A percentile compares a stretch with the other conserved stretches of the same genome.
phyloP scores from a whole-genome alignment of 108 stramenopile genomes.

The Pseudonitzschia multistriata region DNA sequence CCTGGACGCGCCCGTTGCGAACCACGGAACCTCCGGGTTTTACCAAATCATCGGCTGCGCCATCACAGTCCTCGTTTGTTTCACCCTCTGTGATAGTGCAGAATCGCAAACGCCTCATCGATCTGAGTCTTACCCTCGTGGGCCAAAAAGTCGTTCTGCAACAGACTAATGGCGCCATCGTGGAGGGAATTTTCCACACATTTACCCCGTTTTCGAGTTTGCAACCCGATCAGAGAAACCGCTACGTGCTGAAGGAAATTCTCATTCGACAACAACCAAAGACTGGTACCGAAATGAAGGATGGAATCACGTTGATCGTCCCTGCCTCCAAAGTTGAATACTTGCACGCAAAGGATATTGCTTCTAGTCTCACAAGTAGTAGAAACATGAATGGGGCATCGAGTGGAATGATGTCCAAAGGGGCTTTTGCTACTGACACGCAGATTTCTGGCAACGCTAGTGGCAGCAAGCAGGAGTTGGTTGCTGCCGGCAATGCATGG shows the following conservation, averaged over 20 bases:
- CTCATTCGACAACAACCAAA: constrained; percentile 27
- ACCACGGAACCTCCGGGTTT: constrained; percentile 13
- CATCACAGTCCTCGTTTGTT: not conserved
- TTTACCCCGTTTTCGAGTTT: constrained; percentile 60
- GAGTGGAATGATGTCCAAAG: constrained; percentile 2
- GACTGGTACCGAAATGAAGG: constrained; percentile 23
- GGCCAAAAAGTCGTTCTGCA: constrained; percentile 61
- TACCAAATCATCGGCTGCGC: constrained; percentile 17
- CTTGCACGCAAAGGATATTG: constrained; percentile 56
- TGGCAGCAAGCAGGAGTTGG: constrained; percentile 42
- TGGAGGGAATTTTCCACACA: constrained; percentile 77
- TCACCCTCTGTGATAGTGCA: not conserved
- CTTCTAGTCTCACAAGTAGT: constrained; percentile 30
- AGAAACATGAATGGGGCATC: constrained; percentile 20
- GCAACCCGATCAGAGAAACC: constrained; percentile 41
- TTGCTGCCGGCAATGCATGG: constrained; percentile 81
- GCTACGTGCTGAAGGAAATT: constrained; percentile 66
- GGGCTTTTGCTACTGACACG: constrained; percentile 58
- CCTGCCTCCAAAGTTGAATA: constrained; percentile 47
- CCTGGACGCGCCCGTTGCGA: constrained; percentile 41
- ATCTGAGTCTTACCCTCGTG: constrained; percentile 57
- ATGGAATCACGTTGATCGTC: constrained; percentile 58
- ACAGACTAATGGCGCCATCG: constrained; percentile 52
- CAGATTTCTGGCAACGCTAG: constrained; percentile 56
- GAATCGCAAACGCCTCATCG: constrained; percentile 64